Conservation (phyloP, 257 asterid species). For the Jacaranda copaia region DNA sequence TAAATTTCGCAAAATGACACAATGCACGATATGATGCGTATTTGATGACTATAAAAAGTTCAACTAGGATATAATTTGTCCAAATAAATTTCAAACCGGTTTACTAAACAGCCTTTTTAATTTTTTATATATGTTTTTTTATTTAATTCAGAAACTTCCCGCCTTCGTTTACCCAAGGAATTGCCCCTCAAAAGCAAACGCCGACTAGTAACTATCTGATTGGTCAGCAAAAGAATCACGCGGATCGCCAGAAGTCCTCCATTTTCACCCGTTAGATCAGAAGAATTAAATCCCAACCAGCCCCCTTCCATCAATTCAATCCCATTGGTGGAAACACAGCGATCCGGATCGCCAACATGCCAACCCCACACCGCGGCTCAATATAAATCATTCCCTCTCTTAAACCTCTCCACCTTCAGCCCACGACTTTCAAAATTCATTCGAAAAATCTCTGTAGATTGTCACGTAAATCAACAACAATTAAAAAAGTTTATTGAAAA, state of each 20-base stretch:
- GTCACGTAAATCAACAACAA: background rate
- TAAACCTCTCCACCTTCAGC: background rate
- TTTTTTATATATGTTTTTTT: too few relatives aligned
- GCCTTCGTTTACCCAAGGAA: background rate
- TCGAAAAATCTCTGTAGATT: background rate
- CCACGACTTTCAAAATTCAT: background rate
- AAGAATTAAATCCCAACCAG: background rate
- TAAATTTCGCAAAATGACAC: too few relatives aligned
- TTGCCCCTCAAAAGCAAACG: background rate
- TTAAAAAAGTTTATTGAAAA: background rate
- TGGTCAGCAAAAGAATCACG: background rate
- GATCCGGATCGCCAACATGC: slow-evolving; percentile 27
- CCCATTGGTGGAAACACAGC: slow-evolving; percentile 15
- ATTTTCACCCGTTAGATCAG: slow-evolving; percentile 32
- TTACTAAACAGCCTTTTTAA: too few relatives aligned
- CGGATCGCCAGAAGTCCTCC: slow-evolving; percentile 7
- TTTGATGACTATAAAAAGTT: too few relatives aligned
- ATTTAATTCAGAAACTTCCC: background rate
- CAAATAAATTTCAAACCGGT: too few relatives aligned
- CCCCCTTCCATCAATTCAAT: background rate
- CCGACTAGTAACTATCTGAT: background rate
- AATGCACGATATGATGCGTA: too few relatives aligned
- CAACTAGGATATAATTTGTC: too few relatives aligned
- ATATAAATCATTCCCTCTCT: slow-evolving; percentile 4
- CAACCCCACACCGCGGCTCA: background rate